phyloP scores from a whole-genome alignment of 805 yeast species.

The Wickerhamomyces bovis region DNA sequence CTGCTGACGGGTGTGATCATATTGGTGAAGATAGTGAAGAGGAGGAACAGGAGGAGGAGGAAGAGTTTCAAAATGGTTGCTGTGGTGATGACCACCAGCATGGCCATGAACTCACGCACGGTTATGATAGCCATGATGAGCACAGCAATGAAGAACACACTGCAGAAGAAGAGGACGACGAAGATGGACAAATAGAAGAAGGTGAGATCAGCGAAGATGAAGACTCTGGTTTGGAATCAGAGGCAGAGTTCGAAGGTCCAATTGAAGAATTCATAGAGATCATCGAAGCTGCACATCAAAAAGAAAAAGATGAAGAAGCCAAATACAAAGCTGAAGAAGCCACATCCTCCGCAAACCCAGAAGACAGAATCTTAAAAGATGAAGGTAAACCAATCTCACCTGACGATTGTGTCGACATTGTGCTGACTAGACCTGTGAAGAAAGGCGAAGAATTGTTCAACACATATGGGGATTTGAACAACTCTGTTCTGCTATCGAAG shows the following conservation, averaged over 20 bases:
- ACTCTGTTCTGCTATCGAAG: constrained; percentile 58
- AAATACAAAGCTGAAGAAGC: constrained; percentile 8
- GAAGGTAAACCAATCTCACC: constrained; percentile 32
- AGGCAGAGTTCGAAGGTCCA: constrained; percentile 20
- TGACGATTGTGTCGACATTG: constrained; percentile 68
- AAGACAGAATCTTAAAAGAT: constrained; percentile 12
- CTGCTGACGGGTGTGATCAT: constrained; percentile 31
- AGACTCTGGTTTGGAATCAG: constrained; percentile 11
- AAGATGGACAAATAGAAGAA: constrained; percentile 6
- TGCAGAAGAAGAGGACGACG: constrained; percentile 8
- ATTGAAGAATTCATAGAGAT: constrained; percentile 26
- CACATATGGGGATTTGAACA: constrained; percentile 73
- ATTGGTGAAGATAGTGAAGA: constrained; percentile 14
- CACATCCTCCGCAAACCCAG: constrained; percentile 19
- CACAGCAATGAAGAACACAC: constrained; percentile 13
- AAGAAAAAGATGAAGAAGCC: constrained; percentile 10
- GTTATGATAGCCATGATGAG: constrained; percentile 12
- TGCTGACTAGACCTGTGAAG: constrained; percentile 37
- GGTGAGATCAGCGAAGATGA: constrained; percentile 12
- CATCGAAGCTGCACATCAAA: constrained; percentile 21
- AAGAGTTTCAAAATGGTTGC: not conserved
- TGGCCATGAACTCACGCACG: constrained; percentile 11
- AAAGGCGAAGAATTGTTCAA: constrained; percentile 64
- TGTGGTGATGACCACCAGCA: constrained; percentile 13
- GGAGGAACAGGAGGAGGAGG: constrained; percentile 3